These are phyloP conservation scores for Fusarium lyarnte DNA, from an alignment of 2,329 filamentous ascomycete genomes.

Conservation along the genomic window DNA sequence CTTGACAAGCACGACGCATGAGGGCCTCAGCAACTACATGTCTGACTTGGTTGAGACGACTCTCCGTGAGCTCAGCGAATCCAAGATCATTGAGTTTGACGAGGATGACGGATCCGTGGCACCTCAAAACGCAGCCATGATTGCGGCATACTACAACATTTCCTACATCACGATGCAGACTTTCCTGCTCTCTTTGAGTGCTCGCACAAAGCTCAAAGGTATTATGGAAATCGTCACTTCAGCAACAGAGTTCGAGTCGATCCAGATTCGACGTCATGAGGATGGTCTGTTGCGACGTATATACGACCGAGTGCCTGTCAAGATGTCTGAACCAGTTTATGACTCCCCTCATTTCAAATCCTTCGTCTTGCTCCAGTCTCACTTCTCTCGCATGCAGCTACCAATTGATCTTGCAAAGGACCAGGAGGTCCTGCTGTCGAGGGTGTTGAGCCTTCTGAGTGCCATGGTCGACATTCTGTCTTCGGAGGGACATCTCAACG, in stretches of 20 bases:
- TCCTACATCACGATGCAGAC: conserved; percentile 99
- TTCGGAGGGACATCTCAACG: conserved; percentile 94
- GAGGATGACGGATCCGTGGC: conserved; percentile 91
- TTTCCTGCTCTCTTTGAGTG: conserved; percentile 88
- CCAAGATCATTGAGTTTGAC: conserved; percentile 95
- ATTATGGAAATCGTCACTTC: conserved; percentile 97
- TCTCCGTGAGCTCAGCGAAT: conserved; percentile 87
- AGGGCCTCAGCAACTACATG: conserved; percentile 91
- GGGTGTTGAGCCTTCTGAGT: conserved; percentile 86
- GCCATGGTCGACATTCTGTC: conserved; percentile 95
- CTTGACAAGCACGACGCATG: conserved; percentile 85
- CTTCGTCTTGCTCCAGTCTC: conserved; percentile 95
- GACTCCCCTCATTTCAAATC: conserved; percentile 99
- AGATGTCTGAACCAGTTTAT: conserved; percentile 86
- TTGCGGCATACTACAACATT: conserved; percentile 98
- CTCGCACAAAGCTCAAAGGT: conserved; percentile 93
- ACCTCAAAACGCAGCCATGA: conserved; percentile 96
- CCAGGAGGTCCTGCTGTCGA: conserved; percentile 86
- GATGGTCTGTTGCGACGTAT: conserved; percentile 87
- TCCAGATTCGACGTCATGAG: conserved; percentile 94
- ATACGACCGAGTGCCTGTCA: conserved; percentile 93
- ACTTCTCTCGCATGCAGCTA: conserved; percentile 97
- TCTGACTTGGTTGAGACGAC: conserved; percentile 95
- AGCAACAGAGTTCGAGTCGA: conserved; percentile 93
- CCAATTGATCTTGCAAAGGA: conserved; percentile 96